A percentile compares a stretch with the other conserved stretches of the same genome.
These are phyloP conservation scores for Aspergillus luchuensis DNA, from an alignment of 2,329 filamentous ascomycete genomes.

Conservation along the genomic window DNA sequence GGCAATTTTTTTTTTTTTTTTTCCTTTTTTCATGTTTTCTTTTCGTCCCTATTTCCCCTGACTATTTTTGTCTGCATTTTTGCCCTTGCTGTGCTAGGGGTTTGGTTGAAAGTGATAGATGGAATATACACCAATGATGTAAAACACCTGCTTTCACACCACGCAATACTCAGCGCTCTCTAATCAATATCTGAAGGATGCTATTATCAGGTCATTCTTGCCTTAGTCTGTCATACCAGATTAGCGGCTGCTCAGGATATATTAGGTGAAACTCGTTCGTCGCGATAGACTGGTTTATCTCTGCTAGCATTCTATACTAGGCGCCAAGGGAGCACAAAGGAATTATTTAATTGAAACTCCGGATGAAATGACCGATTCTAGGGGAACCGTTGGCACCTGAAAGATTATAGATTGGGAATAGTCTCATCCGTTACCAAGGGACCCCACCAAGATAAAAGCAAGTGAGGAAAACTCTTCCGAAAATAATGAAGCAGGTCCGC, in stretches of 20 bases:
- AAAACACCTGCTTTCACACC: not conserved
- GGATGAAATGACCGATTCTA: not conserved
- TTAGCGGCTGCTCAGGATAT: not conserved
- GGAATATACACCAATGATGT: not conserved
- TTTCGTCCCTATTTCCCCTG: not conserved
- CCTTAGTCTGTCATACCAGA: slow-evolving; percentile 14
- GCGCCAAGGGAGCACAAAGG: not conserved
- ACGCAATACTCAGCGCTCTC: not conserved
- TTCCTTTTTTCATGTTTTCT: not conserved
- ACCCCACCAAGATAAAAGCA: slow-evolving; percentile 1
- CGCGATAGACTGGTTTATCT: not conserved
- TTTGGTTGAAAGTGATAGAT: not conserved
- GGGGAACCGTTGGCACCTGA: not conserved
- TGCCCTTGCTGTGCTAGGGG: not conserved
- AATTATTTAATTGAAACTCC: not conserved
- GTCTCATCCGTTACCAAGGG: not conserved
- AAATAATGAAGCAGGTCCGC: not conserved
- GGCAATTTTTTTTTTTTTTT: not conserved
- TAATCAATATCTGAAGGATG: not conserved
- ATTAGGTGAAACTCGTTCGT: not conserved
- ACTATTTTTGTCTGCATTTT: not conserved
- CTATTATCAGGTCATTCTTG: slow-evolving; percentile 11
- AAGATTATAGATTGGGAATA: not conserved
- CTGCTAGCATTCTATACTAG: not conserved
- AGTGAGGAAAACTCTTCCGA: slow-evolving; percentile 4